Base-by-base conservation (phyloP, 2,329 filamentous ascomycete genomes). In the Diaporthe helianthi region DNA sequence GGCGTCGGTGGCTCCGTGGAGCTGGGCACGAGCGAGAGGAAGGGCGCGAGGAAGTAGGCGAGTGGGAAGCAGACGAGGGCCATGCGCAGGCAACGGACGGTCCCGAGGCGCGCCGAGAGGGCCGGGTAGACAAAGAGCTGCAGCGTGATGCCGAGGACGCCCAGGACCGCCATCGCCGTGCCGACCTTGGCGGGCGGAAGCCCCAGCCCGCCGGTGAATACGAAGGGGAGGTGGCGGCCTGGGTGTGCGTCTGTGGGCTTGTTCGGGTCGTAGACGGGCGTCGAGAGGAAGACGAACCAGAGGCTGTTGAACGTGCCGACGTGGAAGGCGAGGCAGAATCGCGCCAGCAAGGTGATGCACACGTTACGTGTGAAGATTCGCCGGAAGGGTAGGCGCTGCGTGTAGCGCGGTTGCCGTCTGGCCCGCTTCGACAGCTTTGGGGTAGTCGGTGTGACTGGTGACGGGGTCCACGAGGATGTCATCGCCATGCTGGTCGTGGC, bases 271-370 rank as follows among this genome's bases (percentile, higher is more conserved):
- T 83, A 88, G 5, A 90, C 89, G 0, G 91, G 90, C 0, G 91
- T 92, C 1, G 92, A 93, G 54, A 94, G 84, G 78, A 94, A 94
- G 63, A 93, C 85, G 71, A 92, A 92, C 82, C 90, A 93, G 53
- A 94, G 86, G 2, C 90, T 87, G 76, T 92, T 91, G 82, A 93
- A 94, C 33, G 91, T 90, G 70, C 90, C 91, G 74, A 93, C 84
- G 78, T 94, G 92, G 72, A 93, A 87, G 22, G 89, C 87, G 58
- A 93, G 85, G 69, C 93, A 84, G 73, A 90, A 90, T 72, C 92
- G 90, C 10, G 86, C 85, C n/a, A 90, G 72, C 3, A 94, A 76
- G 0, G 85, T 88, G 61, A 85, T 76, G 61, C 76, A 72, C 22
- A 89, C 85, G 69, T 88, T 88, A 55, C 79, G 83, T 4, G 83